Conservation (phyloP, 805 yeast genomes). For the Teunomyces aglyptinius region DNA sequence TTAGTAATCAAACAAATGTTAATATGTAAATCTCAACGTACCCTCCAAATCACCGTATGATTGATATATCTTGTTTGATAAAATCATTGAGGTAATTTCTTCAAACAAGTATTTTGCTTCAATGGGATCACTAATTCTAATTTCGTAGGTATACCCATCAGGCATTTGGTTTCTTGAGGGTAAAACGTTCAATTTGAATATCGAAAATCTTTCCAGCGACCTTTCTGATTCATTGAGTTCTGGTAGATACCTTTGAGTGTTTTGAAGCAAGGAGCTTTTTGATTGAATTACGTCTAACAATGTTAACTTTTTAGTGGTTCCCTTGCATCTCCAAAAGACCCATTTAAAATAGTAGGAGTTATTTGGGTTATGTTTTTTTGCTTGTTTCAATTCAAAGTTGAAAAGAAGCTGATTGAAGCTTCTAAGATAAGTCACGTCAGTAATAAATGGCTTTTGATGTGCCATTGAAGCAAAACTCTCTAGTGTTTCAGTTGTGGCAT, state of each 20-base stretch:
- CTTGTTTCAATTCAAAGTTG: background rate
- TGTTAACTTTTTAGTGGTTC: background rate
- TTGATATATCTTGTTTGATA: slow-evolving; percentile 7
- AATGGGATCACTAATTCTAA: slow-evolving; percentile 3
- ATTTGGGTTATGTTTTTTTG: background rate
- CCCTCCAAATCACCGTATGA: slow-evolving; percentile 1
- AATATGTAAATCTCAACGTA: background rate
- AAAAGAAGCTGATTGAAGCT: background rate
- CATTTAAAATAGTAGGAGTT: slow-evolving; percentile 3
- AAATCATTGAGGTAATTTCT: slow-evolving; percentile 1
- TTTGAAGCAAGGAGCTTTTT: slow-evolving; percentile 3
- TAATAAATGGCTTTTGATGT: background rate
- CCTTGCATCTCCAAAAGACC: slow-evolving; percentile 7
- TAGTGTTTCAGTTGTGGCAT: background rate
- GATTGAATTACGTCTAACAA: slow-evolving; percentile 6
- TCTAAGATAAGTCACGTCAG: background rate
- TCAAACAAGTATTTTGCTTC: slow-evolving; percentile 3
- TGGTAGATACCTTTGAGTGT: background rate
- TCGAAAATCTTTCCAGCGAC: background rate
- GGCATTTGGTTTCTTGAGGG: slow-evolving; percentile 6
- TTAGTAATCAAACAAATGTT: slow-evolving; percentile 1
- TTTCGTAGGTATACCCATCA: slow-evolving; percentile 13
- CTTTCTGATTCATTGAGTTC: background rate
- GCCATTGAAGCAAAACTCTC: background rate
- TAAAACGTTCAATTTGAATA: slow-evolving; percentile 9